phyloP scores from a whole-genome alignment of 305 asterid genomes.

The Caryopteris hybrid region DNA sequence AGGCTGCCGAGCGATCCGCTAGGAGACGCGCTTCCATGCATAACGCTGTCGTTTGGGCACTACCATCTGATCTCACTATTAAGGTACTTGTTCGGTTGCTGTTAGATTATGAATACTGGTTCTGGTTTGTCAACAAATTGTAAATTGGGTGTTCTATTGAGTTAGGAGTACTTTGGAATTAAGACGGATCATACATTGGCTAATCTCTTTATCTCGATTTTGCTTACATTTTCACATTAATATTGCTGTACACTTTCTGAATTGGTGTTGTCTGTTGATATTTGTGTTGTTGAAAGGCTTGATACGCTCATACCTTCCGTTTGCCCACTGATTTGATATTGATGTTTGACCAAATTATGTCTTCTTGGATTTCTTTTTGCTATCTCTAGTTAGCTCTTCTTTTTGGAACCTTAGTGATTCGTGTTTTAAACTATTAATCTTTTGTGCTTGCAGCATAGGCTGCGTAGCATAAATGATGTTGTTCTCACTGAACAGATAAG shows the following conservation, averaged over 20 bases:
- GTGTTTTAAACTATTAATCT: background rate
- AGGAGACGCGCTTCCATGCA: conserved; percentile 60
- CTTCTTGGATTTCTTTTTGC: background rate
- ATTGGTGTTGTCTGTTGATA: background rate
- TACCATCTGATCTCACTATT: conserved; percentile 72
- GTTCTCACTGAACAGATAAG: conserved; percentile 8
- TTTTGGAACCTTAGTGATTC: background rate
- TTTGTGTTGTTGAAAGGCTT: background rate
- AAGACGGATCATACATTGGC: background rate
- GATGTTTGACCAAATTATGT: too few relatives aligned
- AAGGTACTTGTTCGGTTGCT: conserved; percentile 32
- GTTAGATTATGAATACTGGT: background rate
- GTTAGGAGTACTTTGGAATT: background rate
- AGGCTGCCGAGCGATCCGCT: conserved; percentile 68
- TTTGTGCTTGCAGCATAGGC: background rate
- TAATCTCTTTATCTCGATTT: background rate
- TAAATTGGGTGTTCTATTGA: background rate
- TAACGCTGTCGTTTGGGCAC: conserved; percentile 65
- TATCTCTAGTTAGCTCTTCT: background rate
- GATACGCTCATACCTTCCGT: background rate
- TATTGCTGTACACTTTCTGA: too few relatives aligned
- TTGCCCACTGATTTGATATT: conserved; percentile 9
- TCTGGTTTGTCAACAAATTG: background rate
- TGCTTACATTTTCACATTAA: background rate
- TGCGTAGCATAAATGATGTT: background rate